Base-by-base conservation (phyloP, 768 basidiomycete genomes). In the Cyclocybe cylindracea region DNA sequence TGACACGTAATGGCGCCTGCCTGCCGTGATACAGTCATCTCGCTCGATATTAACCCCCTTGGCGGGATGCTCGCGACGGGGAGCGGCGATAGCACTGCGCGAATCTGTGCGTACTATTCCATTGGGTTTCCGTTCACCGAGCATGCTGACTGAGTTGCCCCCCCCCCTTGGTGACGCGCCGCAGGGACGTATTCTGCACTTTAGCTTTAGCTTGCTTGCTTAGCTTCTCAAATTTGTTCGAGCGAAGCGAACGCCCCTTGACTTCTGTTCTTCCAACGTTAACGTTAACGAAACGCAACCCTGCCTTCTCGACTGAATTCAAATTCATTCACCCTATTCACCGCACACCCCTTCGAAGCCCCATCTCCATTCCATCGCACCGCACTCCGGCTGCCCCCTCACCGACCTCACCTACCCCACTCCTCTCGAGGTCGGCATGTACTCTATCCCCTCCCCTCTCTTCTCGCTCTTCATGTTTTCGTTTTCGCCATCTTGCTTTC, bases 11-110 rank as follows among this genome's bases (percentile, higher is more conserved):
- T 24, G 3, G 24, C 24, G 24, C 24, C 24, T 3, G 24, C 24
- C 16, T 16, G 16, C 16, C 16, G 24, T 24, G 24, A 24, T 43
- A 18, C 48, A 77, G 78, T 80, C 3, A 80, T 80, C 18, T 78
- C 77, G 7, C 70, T 79, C 43, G 74, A 78, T 58, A 54, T 78
- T 33, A 77, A 70, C 53, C 74, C 74, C 6, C 64, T 71, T 34
- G 72, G 72, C 43, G 73, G 68, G 51, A 63, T 77, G 39, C 61
- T 80, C 34, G 79, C 78, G 13, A 79, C 79, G 4, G 79, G 78
- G 5, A 78, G 78, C 58, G 79, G 79, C 13, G 79, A 81, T 59
- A 73, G 69, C 60, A 70, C 71, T 34, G 78, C 78, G 7, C 69
- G 78, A 57, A 78, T 81, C 68, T 81, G 79, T 81, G 46, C 43